phyloP scores from a whole-genome alignment of 1,284 basidiomycete species.

The Chiua sp. region DNA sequence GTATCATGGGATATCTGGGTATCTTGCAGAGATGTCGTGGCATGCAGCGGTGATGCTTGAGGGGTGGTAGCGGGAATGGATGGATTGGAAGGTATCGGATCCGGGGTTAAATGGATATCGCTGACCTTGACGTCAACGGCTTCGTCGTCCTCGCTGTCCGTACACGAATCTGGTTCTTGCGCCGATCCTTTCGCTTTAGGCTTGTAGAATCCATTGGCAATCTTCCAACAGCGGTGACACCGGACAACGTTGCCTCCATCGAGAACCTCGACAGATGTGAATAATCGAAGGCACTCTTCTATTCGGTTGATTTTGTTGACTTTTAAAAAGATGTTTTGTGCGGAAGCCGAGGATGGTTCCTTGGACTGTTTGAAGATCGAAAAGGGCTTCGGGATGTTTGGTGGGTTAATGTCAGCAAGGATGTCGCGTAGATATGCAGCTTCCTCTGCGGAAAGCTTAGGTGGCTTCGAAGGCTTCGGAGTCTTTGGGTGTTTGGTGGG shows the following conservation, averaged over 20 bases:
- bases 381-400: constrained; percentile 44
- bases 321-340: constrained; percentile 34
- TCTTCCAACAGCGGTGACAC: constrained; percentile 93
- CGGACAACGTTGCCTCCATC: constrained; percentile 96
- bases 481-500: constrained; percentile 36
- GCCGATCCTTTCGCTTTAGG: constrained; percentile 38
- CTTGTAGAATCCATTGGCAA: constrained; percentile 66
- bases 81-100: background rate
- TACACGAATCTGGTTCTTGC: constrained; percentile 37
- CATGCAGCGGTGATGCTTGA: constrained; percentile 14
- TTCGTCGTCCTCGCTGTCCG: constrained; percentile 38
- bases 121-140: constrained; percentile 7
- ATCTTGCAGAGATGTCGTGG: constrained; percentile 25
- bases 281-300: constrained; percentile 81
- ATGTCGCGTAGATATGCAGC: constrained; percentile 67
- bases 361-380: constrained; percentile 49
- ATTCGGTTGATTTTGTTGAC: constrained; percentile 32
- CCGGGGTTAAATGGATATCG: background rate
- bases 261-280: constrained; percentile 89
- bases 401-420: constrained; percentile 60
- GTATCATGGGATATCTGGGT: constrained; percentile 33
- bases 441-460: constrained; percentile 60
- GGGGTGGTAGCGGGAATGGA: constrained; percentile 5
- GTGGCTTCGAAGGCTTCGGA: constrained; percentile 48
- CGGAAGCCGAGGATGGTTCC: constrained; percentile 16